A percentile compares a stretch with the other conserved stretches of the same genome.
Evolutionary conservation across 140 eudicot species (phyloP).

Genomic region (Senecio squalidus): DNA sequence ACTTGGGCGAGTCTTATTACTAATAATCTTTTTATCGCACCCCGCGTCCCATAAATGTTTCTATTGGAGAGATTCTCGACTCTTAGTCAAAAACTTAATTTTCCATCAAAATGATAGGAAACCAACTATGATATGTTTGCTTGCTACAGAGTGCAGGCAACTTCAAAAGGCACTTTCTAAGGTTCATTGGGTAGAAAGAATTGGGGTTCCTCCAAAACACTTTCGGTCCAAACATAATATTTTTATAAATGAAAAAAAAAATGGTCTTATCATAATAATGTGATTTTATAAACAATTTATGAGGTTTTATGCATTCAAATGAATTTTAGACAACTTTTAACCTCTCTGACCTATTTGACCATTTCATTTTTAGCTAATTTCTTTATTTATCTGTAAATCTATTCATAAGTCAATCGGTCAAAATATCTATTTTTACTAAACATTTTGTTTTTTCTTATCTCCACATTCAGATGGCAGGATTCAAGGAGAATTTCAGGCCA

Average conservation of each 20-base stretch:
- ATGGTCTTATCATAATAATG: too few relatives aligned
- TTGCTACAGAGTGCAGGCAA: too few relatives aligned
- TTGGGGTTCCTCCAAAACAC: not conserved
- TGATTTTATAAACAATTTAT: too few relatives aligned
- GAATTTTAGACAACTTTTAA: not conserved
- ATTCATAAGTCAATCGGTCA: not conserved
- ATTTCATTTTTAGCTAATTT: too few relatives aligned
- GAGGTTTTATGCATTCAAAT: too few relatives aligned
- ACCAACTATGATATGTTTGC: slow-evolving; percentile 5
- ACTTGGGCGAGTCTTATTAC: slow-evolving; percentile 50
- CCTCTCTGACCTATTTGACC: not conserved
- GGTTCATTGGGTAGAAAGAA: slow-evolving; percentile 21
- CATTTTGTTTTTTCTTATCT: slow-evolving; percentile 10
- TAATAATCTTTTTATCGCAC: slow-evolving; percentile 4
- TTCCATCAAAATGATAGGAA: not conserved
- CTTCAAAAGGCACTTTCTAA: slow-evolving; percentile 74
- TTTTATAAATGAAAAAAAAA: too few relatives aligned
- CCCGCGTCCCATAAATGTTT: not conserved
- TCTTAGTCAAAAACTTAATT: not conserved
- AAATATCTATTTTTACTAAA: not conserved
- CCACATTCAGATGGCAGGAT: slow-evolving; percentile 63
- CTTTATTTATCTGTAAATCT: too few relatives aligned
- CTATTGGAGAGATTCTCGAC: not conserved
- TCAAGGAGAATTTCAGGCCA: slow-evolving; percentile 71
- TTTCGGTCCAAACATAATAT: not conserved